Evolutionary conservation across 192 early-diverging fungal species (phyloP), one percentile per base, ranked within the genome.

Genomic region (Mortierella alpina): DNA sequence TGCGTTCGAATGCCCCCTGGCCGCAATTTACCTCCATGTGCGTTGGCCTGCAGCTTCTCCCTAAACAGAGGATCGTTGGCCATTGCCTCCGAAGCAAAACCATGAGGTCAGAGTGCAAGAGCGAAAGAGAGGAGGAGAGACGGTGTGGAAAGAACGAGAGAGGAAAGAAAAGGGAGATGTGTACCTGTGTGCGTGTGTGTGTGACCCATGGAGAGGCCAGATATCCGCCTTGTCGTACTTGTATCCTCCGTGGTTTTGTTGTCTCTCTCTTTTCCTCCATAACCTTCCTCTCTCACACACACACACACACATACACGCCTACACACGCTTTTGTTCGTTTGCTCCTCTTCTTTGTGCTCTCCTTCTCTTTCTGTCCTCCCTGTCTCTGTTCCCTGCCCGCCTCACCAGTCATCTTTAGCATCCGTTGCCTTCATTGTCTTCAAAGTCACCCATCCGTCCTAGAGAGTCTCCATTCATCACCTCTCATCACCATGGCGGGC

Each of bases 401-500:
- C n/a, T n/a, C n/a, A n/a, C 17, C 20, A 10, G 6, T 41, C 49
- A 23, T 47, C 54, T 56, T 44, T 11, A 46, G 9, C 40, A 22
- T 41, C 13, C 59, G 23, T 55, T 11, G 20, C 49, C 8, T 51
- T 52, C 18, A 8, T 15, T 53, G 39, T 39, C 15, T 2, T 40
- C 49, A 31, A 31, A 31, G 3, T 31, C 31, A 31, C 3, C 31
- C 45, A 7, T 39, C 11, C 45, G 2, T 39, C 11, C 2, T 4
- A 6, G 31, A 31, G 31, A 31, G 31, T 31, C 31, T 49, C 4
- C 51, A 46, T 53, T 18, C 40, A 50, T 51, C 49, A 48, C 53
- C 20, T 39, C 44, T 54, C 17, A 22, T 22, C 47, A 68, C 59
- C 47, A 66, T 80, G 77, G 22, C 70, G 45, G 65, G 66, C 63